Evolutionary conservation across 1,284 basidiomycete species (phyloP), one percentile per base, ranked within the genome.

Genomic region (Ganoderma sinense): DNA sequence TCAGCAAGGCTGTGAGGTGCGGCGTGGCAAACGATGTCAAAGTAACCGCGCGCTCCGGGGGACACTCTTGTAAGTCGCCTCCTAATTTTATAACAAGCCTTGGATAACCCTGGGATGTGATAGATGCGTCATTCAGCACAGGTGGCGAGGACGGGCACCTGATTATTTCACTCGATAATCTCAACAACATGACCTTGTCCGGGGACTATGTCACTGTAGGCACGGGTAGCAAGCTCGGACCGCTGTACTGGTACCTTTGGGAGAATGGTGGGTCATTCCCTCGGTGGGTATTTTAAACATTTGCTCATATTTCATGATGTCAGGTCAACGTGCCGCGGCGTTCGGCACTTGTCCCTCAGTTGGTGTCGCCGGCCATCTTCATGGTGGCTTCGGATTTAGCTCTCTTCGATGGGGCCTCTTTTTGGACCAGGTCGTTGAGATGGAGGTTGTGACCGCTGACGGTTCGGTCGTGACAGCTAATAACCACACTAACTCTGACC

Each of bases 391-490:
- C 23, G 59, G 59, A 23, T 41, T 26, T 23, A 39, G 39, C 16
- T 36, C 36, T 39, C 59, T 36, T 23, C 39, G 18, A 40, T 61
- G 59, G 59, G 59, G 59, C 6, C 14, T 61, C 4, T 61, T 61
- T n/a, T 18, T 61, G 23, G 59, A 61, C 23, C 59, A 61, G 59
- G 59, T 61, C 23, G 59, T 61, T 23, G 59, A 61, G 59, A 61
- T 61, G 59, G 59, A 61, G 40, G 59, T 91, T 23, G 86, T 91
- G 11, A 83, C 82, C 3, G 84, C 85, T 0, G 78, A 86, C 67
- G 89, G 89, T 0, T 80, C 79, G 11, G 74, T 86, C 6, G 66
- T 84, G n/a, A 84, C 76, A 16, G 84, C 84, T 1, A 86, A 76
- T 70, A 81, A 83, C 5, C 77, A 75, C 23, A 76, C 78, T 31